Conservation (phyloP, 148 eudicot genomes). For the Diospyros lotus region DNA sequence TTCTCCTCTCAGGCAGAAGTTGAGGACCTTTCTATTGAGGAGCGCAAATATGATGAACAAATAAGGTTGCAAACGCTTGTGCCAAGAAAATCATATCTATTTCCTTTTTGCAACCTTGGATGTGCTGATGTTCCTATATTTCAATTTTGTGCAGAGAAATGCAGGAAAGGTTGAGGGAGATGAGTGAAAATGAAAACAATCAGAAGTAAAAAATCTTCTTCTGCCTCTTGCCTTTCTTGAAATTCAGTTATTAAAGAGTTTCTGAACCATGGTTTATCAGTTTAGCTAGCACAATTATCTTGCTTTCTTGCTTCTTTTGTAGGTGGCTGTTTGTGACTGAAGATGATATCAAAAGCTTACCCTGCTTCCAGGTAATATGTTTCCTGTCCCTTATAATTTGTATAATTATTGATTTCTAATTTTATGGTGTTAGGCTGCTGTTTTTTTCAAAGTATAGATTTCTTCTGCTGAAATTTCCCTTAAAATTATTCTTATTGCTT, state of each 20-base stretch:
- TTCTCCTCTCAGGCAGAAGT: conserved; percentile 64
- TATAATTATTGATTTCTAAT: background rate
- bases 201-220: conserved; percentile 40
- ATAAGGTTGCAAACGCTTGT: conserved; percentile 53
- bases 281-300: background rate
- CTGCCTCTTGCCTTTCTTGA: conserved; percentile 4
- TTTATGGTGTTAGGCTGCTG: conserved; percentile 1
- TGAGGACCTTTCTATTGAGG: conserved; percentile 71
- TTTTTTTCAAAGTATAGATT: background rate
- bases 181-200: conserved; percentile 86
- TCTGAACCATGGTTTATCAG: background rate
- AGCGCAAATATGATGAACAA: conserved; percentile 71
- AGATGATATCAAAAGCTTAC: conserved; percentile 83
- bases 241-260: background rate
- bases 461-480: background rate
- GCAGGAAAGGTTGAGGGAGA: conserved; percentile 76
- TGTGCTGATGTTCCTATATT: conserved; percentile 16
- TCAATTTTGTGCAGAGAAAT: conserved; percentile 58
- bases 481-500: conserved; percentile 10
- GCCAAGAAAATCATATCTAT: conserved; percentile 7
- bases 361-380: conserved; percentile 82
- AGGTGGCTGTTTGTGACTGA: conserved; percentile 98
- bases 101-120: conserved; percentile 6
- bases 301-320: conserved; percentile 12
- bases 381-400: background rate